These are phyloP conservation scores for Daldinia loculata DNA, from an alignment of 495 filamentous ascomycete species.

Conservation along the genomic window DNA sequence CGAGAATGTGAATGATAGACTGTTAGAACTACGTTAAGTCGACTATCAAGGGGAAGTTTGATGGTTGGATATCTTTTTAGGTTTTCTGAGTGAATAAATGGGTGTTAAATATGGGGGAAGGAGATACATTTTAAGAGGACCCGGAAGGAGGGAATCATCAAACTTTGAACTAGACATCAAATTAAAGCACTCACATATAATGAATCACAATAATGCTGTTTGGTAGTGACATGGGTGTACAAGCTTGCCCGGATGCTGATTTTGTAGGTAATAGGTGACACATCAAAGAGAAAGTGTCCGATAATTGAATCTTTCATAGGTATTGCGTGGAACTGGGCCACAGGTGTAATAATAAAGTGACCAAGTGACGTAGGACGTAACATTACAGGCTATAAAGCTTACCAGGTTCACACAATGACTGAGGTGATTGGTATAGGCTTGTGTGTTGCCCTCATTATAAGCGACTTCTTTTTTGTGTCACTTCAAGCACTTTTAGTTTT, in stretches of 20 bases:
- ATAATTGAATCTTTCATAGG: not conserved
- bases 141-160: no score
- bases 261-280: no score
- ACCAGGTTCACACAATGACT: not conserved
- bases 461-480: not conserved
- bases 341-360: not conserved
- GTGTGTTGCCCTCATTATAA: not conserved
- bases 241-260: no score
- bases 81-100: no score
- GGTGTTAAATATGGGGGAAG: no score
- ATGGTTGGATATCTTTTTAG: not conserved
- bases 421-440: no score
- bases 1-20: no score
- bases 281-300: not conserved
- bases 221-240: not conserved
- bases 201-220: not conserved
- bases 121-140: no score
- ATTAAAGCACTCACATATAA: no score
- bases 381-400: not conserved
- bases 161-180: no score
- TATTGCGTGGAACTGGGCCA: not conserved
- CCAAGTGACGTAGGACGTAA: not conserved
- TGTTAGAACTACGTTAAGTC: no score
- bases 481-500: not conserved
- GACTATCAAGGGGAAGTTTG: not conserved